A percentile compares a stretch with the other conserved stretches of the same genome.
Conservation (phyloP, 2,329 filamentous ascomycete genomes). For the Colletotrichum limetticola region DNA sequence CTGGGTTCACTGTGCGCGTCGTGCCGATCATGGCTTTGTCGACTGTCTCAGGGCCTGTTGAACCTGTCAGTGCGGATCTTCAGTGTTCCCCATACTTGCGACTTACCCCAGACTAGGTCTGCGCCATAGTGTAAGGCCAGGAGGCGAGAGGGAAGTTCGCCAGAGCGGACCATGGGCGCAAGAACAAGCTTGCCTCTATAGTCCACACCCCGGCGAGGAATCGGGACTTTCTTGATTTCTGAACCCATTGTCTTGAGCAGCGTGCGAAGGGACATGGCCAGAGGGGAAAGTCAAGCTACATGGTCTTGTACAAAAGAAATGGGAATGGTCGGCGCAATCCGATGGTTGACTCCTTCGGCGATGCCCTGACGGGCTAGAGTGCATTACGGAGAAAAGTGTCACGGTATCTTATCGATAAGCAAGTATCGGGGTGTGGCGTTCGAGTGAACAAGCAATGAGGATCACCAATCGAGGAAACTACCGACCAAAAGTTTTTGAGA, state of each 20-base stretch:
- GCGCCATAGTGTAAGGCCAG: conserved; percentile 94
- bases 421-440: not conserved
- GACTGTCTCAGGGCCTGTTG: conserved; percentile 86
- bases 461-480: not conserved
- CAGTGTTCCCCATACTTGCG: not conserved
- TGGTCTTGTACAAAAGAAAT: conserved; percentile 1
- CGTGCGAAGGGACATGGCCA: conserved; percentile 34
- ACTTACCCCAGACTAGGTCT: conserved; percentile 92
- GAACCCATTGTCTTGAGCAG: conserved; percentile 67
- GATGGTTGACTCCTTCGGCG: conserved; percentile 21
- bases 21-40: conserved; percentile 93
- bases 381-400: conserved; percentile 22
- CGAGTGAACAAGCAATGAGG: not conserved
- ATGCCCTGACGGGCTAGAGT: conserved; percentile 30
- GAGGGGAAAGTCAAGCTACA: not conserved
- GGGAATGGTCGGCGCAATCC: conserved; percentile 12
- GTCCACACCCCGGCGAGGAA: conserved; percentile 89
- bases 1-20: conserved; percentile 78
- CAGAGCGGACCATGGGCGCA: conserved; percentile 98
- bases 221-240: conserved; percentile 76
- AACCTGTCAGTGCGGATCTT: conserved; percentile 10
- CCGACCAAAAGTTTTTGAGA: not conserved
- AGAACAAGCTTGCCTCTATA: conserved; percentile 95
- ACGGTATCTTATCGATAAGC: conserved; percentile 32
- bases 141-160: conserved; percentile 90